Conservation (phyloP, 257 asterid genomes). For the Oldenlandia corymbosa region DNA sequence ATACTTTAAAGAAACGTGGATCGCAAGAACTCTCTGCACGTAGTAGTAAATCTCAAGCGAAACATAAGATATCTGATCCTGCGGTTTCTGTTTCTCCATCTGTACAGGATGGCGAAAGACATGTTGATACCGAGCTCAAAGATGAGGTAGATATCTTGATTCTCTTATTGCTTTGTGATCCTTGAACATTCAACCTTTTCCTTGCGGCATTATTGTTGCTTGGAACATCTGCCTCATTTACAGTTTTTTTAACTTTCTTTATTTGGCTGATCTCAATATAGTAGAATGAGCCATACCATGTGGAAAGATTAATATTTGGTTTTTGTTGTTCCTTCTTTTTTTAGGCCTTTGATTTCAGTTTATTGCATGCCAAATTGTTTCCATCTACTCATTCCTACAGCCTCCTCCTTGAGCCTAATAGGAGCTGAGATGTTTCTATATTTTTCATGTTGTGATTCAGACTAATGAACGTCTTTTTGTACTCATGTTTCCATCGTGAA, state of each 20-base stretch:
- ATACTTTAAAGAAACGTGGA: slow-evolving; percentile 31
- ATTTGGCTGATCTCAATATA: not conserved
- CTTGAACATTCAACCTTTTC: not conserved
- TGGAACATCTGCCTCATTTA: not conserved
- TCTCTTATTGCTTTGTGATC: slow-evolving; percentile 4
- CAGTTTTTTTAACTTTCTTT: not conserved
- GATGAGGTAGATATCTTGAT: slow-evolving; percentile 46
- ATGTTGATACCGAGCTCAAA: slow-evolving; percentile 34
- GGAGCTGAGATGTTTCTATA: not conserved
- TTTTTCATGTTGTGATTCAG: too few species aligned
- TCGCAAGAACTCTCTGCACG: slow-evolving; percentile 23
- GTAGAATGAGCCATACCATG: not conserved
- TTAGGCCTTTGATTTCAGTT: not conserved
- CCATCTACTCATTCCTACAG: not conserved
- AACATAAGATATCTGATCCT: slow-evolving; percentile 29
- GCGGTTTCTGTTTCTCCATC: slow-evolving; percentile 27
- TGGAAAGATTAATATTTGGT: not conserved
- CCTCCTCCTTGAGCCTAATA: not conserved
- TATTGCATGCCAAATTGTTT: not conserved
- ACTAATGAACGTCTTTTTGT: not conserved
- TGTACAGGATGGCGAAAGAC: slow-evolving; percentile 23
- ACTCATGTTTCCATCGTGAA: not conserved
- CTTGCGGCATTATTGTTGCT: slow-evolving; percentile 3
- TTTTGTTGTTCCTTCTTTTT: not conserved
- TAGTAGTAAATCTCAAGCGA: slow-evolving; percentile 31